Evolutionary conservation across 257 asterid species (phyloP).

Genomic region (Osmanthus fragrans): DNA sequence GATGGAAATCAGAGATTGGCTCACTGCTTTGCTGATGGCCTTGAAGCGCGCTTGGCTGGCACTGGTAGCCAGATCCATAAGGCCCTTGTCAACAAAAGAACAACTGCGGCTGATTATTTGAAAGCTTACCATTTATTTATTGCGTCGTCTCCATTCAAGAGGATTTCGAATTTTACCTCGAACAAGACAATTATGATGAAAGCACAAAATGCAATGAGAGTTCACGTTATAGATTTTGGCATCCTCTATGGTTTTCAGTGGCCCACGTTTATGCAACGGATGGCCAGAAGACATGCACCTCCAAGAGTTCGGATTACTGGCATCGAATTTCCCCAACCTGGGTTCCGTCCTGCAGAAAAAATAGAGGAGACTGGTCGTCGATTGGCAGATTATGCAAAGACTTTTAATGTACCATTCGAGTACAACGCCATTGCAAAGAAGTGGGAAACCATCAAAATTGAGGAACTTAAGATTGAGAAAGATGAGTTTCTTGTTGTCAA

Average conservation of each 20-base stretch:
- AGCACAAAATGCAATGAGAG: constrained; percentile 19
- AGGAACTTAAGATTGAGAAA: constrained; percentile 42
- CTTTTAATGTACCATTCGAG: constrained; percentile 37
- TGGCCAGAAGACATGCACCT: constrained; percentile 35
- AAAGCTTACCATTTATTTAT: too few relatives aligned
- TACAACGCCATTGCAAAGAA: constrained; percentile 36
- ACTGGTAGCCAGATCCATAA: too few relatives aligned
- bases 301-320: constrained; percentile 39
- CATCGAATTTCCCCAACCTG: constrained; percentile 41
- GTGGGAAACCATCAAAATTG: constrained; percentile 39
- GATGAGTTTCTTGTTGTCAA: constrained; percentile 43
- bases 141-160: constrained; percentile 27
- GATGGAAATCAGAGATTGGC: background rate
- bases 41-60: background rate
- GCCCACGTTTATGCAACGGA: constrained; percentile 35
- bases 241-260: constrained; percentile 43
- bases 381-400: constrained; percentile 31
- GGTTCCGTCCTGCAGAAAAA: constrained; percentile 37
- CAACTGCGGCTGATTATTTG: too few relatives aligned
- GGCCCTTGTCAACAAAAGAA: too few relatives aligned
- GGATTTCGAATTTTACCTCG: constrained; percentile 19
- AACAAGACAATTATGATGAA: constrained; percentile 26
- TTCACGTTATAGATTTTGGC: constrained; percentile 38
- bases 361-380: constrained; percentile 46
- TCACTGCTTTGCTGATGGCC: background rate